These are phyloP conservation scores for Pascua sp. DNA, from an alignment of 1,284 basidiomycete species.

Conservation along the genomic window DNA sequence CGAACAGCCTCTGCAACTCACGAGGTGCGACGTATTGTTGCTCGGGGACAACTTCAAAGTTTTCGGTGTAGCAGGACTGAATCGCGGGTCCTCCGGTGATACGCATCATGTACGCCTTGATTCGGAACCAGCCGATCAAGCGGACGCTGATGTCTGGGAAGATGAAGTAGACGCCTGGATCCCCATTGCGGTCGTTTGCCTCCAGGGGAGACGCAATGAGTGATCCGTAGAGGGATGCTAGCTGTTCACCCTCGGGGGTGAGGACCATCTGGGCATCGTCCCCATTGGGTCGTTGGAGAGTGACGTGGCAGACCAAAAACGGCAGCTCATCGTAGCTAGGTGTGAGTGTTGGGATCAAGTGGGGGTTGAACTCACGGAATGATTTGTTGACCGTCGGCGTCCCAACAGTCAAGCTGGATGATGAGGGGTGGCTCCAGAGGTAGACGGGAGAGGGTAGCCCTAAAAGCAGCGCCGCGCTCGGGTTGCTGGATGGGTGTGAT, in stretches of 20 bases:
- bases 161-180: constrained; percentile 74
- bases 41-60: not conserved
- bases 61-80: not conserved
- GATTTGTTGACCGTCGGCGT: constrained; percentile 39
- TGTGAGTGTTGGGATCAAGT: not conserved
- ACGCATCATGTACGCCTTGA: not conserved
- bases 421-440: constrained; percentile 78
- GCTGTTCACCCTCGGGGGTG: constrained; percentile 24
- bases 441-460: constrained; percentile 68
- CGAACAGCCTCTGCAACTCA: not conserved
- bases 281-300: constrained; percentile 51
- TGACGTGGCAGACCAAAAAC: constrained; percentile 74
- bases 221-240: constrained; percentile 68
- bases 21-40: not conserved
- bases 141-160: constrained; percentile 86
- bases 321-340: constrained; percentile 68
- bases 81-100: not conserved
- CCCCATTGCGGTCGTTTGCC: constrained; percentile 70
- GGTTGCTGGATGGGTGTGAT: constrained; percentile 65
- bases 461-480: constrained; percentile 72
- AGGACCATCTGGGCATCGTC: constrained; percentile 33
- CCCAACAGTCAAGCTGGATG: constrained; percentile 59
- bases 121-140: constrained; percentile 66
- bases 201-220: constrained; percentile 74
- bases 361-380: constrained; percentile 47